These are phyloP conservation scores for Pseudogymnoascus sp. DNA, from an alignment of 2,329 filamentous ascomycete genomes.

Conservation along the genomic window DNA sequence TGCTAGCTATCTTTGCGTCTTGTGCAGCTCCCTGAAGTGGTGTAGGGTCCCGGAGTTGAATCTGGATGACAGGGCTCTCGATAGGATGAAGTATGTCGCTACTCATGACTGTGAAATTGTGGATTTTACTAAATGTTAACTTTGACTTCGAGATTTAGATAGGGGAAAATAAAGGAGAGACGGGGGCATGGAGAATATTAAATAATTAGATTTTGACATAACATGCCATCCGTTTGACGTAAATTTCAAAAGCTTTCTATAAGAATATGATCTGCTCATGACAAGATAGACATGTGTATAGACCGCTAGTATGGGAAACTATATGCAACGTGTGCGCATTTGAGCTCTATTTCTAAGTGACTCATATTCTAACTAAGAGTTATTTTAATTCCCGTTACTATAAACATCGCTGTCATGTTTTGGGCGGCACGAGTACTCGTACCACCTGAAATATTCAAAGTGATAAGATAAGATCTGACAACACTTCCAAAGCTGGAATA, in stretches of 20 bases:
- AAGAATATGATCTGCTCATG: not conserved
- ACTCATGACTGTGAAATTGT: not conserved
- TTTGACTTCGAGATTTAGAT: not conserved
- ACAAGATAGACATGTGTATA: not conserved
- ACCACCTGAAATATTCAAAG: not conserved
- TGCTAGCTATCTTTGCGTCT: not conserved
- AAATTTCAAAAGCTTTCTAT: not conserved
- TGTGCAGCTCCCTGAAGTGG: not conserved
- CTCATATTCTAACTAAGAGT: not conserved
- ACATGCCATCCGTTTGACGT: not conserved
- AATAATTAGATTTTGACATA: not conserved
- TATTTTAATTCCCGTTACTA: not conserved
- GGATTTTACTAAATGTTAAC: not conserved
- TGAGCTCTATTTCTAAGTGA: not conserved
- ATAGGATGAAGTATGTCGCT: not conserved
- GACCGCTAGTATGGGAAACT: not conserved
- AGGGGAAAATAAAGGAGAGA: not conserved
- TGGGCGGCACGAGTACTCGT: not conserved
- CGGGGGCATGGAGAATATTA: not conserved
- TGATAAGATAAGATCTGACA: conserved; percentile 10
- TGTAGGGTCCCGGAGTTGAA: not conserved
- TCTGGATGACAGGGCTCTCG: not conserved
- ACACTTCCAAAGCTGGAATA: conserved; percentile 9
- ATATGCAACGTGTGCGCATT: no score
- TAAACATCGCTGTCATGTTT: not conserved